Percentiles rank a stretch among this genome's conserved stretches.
Evolutionary conservation across 73 alveolate genomes (phyloP).

Genomic region (Paramecium biaurelia): DNA sequence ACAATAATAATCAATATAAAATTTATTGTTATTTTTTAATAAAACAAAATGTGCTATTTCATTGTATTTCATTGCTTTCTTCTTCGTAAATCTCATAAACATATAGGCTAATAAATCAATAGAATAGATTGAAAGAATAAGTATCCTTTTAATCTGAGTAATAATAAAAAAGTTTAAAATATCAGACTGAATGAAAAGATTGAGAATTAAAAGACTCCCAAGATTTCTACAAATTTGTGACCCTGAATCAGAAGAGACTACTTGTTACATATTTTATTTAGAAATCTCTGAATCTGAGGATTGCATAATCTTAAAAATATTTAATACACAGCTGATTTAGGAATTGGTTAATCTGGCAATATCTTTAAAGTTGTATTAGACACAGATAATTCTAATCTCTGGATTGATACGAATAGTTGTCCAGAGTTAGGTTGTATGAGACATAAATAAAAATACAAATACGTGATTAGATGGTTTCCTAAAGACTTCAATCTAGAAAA

Average conservation of each 20-base stretch:
- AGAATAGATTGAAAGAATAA: background rate
- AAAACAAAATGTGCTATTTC: background rate
- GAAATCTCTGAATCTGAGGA: conserved; percentile 2
- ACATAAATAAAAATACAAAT: conserved; percentile 49
- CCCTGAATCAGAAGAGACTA: background rate
- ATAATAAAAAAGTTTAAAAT: background rate
- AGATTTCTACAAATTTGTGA: conserved; percentile 26
- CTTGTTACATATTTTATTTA: background rate
- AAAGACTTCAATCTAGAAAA: conserved; percentile 57
- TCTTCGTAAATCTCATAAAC: background rate
- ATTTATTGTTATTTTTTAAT: background rate
- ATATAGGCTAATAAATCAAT: background rate
- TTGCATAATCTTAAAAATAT: conserved; percentile 54
- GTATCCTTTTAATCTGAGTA: background rate
- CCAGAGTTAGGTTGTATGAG: conserved; percentile 52
- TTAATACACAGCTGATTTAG: conserved; percentile 64
- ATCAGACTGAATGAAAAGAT: conserved; percentile 7
- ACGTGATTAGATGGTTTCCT: conserved; percentile 75
- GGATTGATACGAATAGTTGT: conserved; percentile 64
- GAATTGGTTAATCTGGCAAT: conserved; percentile 74
- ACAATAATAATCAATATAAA: background rate
- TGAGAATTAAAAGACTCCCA: background rate
- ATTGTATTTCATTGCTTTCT: background rate
- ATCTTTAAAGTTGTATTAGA: conserved; percentile 69
- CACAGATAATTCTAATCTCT: conserved; percentile 67